Base-by-base conservation (phyloP, 495 filamentous ascomycete genomes). In the Paragyromitra xinjiangensis region DNA sequence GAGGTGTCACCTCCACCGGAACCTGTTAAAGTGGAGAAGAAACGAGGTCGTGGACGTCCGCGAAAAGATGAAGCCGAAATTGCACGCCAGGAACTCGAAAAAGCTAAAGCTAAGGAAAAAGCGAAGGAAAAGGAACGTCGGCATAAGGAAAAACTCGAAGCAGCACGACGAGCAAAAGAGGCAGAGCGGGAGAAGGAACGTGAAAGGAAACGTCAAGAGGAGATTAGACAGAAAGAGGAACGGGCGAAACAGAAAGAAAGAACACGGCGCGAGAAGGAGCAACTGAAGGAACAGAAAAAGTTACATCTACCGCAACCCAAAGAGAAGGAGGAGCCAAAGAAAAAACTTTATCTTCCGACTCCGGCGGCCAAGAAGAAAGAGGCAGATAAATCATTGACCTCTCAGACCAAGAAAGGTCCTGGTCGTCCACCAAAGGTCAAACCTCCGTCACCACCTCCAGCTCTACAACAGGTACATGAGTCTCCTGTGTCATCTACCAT, bases 21-120 rank as follows among this genome's bases (percentile, higher is more conserved):
- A 22, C 79, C 80, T 12, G 44, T 50, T 59, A 79, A 42, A 11
- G 59, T 79, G 6, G 79, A 81, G 53, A 77, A 81, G 50, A 80
- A 80, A 12, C 79, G 73, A 1, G 79, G 74, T 1, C 79, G 80
- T 12, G 80, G 80, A 1, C 70, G 79, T 0, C 80, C 80, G 1
- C 69, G 64, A n/a, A 81, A 81, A 34, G 75, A 72, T 26, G 73
- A 73, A 53, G 51, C 63, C 3, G 78, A 64, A 26, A 44, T 44
- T 6, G 45, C 37, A 2, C 78, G 78, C 11, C 50, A 78, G 9
- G 78, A 81, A 44, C 45, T 68, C 40, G 79, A 69, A 39, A 81
- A 78, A 22, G 78, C 63, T 1, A 69, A 68, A 37, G 78, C 64
- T 2, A 61, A 59, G n/a, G 79, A 77, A 22, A 80, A 81, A 7